Evolutionary conservation across 352 stramenopile species (phyloP).

Genomic region (Phytophthora cryptogea): DNA sequence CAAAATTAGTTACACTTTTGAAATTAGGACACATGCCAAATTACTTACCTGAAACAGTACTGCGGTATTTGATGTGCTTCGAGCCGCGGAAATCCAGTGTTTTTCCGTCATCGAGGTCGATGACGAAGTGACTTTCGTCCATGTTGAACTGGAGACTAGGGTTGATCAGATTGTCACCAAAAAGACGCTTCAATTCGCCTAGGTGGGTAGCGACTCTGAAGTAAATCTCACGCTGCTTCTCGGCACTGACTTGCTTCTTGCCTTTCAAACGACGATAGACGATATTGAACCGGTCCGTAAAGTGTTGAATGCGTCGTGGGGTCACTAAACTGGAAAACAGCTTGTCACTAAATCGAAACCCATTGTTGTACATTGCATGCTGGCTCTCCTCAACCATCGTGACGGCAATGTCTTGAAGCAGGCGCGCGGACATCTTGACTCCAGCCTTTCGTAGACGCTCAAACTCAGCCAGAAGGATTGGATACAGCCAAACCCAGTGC

Average conservation of each 20-base stretch:
- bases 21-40: too few species aligned
- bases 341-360: not conserved
- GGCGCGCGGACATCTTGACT: too few species aligned
- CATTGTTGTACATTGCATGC: not conserved
- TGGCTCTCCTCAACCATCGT: slow-evolving; percentile 6
- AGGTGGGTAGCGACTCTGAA: not conserved
- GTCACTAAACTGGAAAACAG: not conserved
- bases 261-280: not conserved
- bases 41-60: too few species aligned
- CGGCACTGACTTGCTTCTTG: slow-evolving; percentile 9
- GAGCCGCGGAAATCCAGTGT: too few species aligned
- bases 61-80: too few species aligned
- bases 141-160: slow-evolving; percentile 4
- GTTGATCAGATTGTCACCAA: not conserved
- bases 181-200: slow-evolving; percentile 1
- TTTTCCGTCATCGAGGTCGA: too few species aligned
- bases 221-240: slow-evolving; percentile 2
- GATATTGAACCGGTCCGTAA: slow-evolving; percentile 5
- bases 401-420: not conserved
- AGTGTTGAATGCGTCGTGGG: slow-evolving; percentile 4
- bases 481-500: not conserved
- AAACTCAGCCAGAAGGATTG: too few species aligned
- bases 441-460: too few species aligned
- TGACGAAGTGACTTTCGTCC: not conserved
- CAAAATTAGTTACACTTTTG: too few species aligned